A percentile compares a stretch with the other conserved stretches of the same genome.
Evolutionary conservation across 1,139 yeast genomes (phyloP).

Genomic region (Wickerhamomyces sp.): DNA sequence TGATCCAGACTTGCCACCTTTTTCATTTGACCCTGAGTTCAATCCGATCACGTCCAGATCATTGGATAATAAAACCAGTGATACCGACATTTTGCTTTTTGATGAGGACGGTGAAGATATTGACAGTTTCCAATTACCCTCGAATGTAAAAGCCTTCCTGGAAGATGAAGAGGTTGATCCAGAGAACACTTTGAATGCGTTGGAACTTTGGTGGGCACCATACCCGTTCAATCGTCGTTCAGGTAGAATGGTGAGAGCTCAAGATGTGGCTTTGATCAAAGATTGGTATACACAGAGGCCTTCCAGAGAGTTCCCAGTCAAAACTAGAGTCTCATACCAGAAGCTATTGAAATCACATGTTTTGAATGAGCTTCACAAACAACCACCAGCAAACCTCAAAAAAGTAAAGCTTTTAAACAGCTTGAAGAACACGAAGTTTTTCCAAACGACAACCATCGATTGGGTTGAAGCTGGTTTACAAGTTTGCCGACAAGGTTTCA

Average conservation of each 20-base stretch:
- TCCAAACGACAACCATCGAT: conserved; percentile 87
- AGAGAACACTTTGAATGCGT: conserved; percentile 50
- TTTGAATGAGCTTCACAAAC: conserved; percentile 59
- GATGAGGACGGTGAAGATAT: conserved; percentile 30
- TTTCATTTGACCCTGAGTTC: conserved; percentile 46
- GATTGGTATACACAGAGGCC: conserved; percentile 78
- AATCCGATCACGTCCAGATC: conserved; percentile 51
- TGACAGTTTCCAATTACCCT: conserved; percentile 35
- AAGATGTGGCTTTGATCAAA: conserved; percentile 83
- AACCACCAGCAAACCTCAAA: conserved; percentile 34
- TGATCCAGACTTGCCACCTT: conserved; percentile 51
- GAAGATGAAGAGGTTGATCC: conserved; percentile 37
- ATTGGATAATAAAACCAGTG: conserved; percentile 19
- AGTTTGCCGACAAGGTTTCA: conserved; percentile 88
- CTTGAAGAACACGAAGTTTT: conserved; percentile 74
- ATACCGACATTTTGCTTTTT: conserved; percentile 19
- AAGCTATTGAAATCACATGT: conserved; percentile 74
- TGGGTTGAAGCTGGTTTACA: conserved; percentile 99
- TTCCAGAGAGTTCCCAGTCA: conserved; percentile 49
- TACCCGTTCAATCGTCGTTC: conserved; percentile 75
- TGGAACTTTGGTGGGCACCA: conserved; percentile 74
- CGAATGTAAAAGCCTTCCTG: conserved; percentile 43
- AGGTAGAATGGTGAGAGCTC: conserved; percentile 73
- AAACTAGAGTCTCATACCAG: conserved; percentile 83
- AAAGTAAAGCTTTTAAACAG: conserved; percentile 61